These are phyloP conservation scores for Penicillium herquei DNA, from an alignment of 495 filamentous ascomycete genomes.

Conservation along the genomic window DNA sequence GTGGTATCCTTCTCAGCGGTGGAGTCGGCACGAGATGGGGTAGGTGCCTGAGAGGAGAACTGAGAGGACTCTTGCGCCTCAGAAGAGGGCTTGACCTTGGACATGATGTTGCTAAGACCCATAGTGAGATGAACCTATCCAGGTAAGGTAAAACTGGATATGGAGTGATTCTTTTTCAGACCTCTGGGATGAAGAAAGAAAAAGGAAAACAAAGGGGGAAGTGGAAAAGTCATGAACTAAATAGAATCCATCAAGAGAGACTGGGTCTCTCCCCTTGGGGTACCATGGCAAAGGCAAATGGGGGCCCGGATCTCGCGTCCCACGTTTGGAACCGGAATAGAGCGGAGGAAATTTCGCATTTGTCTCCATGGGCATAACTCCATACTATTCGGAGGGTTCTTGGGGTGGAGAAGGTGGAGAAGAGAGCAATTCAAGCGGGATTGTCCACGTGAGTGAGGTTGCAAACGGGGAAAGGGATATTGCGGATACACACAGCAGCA, in stretches of 20 bases:
- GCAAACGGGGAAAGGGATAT: not conserved
- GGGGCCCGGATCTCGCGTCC: constrained; percentile 40
- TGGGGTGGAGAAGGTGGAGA: constrained; percentile 27
- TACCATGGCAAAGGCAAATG: constrained; percentile 34
- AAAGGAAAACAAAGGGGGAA: constrained; percentile 4
- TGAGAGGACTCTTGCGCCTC: constrained; percentile 21
- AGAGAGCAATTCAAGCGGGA: constrained; percentile 3
- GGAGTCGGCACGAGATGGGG: constrained; percentile 39
- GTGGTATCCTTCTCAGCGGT: constrained; percentile 39
- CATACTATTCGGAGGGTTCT: constrained; percentile 19
- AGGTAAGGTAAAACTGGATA: constrained; percentile 8
- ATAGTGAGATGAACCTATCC: constrained; percentile 27
- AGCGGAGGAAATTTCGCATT: constrained; percentile 25
- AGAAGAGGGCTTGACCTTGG: constrained; percentile 29
- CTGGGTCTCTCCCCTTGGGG: constrained; percentile 28
- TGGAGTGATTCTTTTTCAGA: too few relatives aligned
- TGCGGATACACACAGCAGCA: not conserved
- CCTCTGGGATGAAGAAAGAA: constrained; percentile 16
- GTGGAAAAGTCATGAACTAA: constrained; percentile 19
- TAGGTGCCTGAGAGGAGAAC: constrained; percentile 36
- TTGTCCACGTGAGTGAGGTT: constrained; percentile 18
- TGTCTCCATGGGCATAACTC: constrained; percentile 24
- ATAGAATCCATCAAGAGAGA: constrained; percentile 19
- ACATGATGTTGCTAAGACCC: constrained; percentile 36
- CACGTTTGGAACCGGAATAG: constrained; percentile 24